Conservation (phyloP, 2,329 filamentous ascomycete genomes). For the Curvularia sp. region DNA sequence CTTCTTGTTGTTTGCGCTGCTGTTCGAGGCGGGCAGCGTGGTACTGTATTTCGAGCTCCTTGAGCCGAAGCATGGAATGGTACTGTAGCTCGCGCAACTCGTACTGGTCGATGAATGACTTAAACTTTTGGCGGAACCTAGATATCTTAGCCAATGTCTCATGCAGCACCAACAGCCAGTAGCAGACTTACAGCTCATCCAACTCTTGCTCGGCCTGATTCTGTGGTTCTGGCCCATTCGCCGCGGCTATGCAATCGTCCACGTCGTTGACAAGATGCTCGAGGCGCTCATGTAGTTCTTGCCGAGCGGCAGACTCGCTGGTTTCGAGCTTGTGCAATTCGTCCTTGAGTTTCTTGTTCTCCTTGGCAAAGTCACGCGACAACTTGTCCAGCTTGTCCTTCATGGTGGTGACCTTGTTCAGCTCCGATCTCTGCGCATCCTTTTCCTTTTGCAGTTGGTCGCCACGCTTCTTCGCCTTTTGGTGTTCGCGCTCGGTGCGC, state of each 20-base stretch:
- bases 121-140: conserved; percentile 78
- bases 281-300: conserved; percentile 84
- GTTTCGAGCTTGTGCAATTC: conserved; percentile 86
- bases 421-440: conserved; percentile 84
- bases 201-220: conserved; percentile 84
- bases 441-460: conserved; percentile 97
- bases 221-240: conserved; percentile 76
- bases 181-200: conserved; percentile 77
- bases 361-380: conserved; percentile 90
- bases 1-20: conserved; percentile 86
- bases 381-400: conserved; percentile 98
- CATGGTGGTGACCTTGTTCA: conserved; percentile 86
- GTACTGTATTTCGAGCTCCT: conserved; percentile 94
- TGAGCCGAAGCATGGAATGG: conserved; percentile 87
- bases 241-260: conserved; percentile 86
- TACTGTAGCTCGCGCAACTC: conserved; percentile 95
- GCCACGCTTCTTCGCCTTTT: conserved; percentile 93
- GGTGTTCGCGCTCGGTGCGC: conserved; percentile 88
- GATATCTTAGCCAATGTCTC: conserved; percentile 18
- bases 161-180: background rate
- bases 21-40: conserved; percentile 88
- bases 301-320: conserved; percentile 80
- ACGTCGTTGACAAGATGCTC: conserved; percentile 82
- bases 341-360: conserved; percentile 98
- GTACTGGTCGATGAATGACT: conserved; percentile 95